Percentiles rank a stretch among this genome's conserved stretches.
Evolutionary conservation across 495 filamentous ascomycete genomes (phyloP).

Genomic region (Neurospora sp.): DNA sequence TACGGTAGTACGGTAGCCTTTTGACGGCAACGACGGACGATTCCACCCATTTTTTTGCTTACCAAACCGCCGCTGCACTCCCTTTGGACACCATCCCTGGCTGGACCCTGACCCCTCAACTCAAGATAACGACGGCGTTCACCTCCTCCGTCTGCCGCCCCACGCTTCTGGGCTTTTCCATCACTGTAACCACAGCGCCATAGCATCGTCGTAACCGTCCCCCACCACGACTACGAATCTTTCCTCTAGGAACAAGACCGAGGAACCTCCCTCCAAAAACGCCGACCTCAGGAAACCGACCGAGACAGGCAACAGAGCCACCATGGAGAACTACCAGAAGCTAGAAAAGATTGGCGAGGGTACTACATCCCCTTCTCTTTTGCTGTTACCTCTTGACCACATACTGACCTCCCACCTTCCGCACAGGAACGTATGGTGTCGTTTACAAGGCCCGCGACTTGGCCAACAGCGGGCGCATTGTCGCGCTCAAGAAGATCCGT

Average conservation of each 20-base stretch:
- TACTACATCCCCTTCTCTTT: slow-evolving; percentile 28
- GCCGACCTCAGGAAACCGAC: neutral
- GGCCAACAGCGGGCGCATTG: slow-evolving; percentile 64
- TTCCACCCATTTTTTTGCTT: neutral
- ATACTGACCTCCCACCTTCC: neutral
- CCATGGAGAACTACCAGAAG: slow-evolving; percentile 99
- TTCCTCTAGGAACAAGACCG: neutral
- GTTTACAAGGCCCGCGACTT: slow-evolving; percentile 89
- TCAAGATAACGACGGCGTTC: neutral
- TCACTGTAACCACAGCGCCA: neutral
- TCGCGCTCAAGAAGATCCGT: slow-evolving; percentile 96
- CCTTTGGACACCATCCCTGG: neutral
- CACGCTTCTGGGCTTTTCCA: neutral
- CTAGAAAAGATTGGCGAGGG: slow-evolving; percentile 99
- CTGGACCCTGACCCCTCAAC: neutral
- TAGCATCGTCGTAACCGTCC: neutral
- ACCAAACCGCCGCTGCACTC: neutral
- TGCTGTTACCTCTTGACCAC: too few species aligned
- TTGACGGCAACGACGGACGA: neutral
- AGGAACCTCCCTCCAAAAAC: neutral
- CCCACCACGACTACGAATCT: neutral
- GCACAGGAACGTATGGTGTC: slow-evolving; percentile 77
- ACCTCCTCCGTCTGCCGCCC: neutral
- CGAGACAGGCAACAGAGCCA: slow-evolving; percentile 5
- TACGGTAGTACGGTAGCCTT: slow-evolving; percentile 1